Evolutionary conservation across 768 basidiomycete genomes (phyloP).

Genomic region (Postia placenta): DNA sequence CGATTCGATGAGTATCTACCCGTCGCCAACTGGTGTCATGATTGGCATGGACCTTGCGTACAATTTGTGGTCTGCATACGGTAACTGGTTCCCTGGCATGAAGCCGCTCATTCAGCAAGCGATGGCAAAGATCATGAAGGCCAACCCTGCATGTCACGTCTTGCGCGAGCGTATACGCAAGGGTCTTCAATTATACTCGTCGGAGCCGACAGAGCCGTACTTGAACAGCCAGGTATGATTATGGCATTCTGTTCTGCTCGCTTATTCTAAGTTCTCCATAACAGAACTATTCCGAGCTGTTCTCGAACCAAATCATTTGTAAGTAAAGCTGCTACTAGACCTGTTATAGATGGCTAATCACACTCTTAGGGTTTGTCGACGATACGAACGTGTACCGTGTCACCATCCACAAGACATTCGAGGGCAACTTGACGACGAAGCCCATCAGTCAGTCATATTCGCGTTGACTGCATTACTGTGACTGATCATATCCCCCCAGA

Average conservation of each 20-base stretch:
- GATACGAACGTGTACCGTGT: conserved; percentile 99
- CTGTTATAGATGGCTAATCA: neutral
- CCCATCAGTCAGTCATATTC: conserved; percentile 69
- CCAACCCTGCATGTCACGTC: conserved; percentile 96
- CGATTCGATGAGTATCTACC: conserved; percentile 98
- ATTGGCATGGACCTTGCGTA: conserved; percentile 99
- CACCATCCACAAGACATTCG: conserved; percentile 99
- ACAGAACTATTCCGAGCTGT: conserved; percentile 88
- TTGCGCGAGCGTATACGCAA: conserved; percentile 98
- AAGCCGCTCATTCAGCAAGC: conserved; percentile 98
- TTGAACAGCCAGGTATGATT: conserved; percentile 79
- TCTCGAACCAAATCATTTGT: conserved; percentile 98
- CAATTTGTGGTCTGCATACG: conserved; percentile 97
- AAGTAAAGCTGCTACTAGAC: conserved; percentile 17
- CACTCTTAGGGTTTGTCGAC: conserved; percentile 87
- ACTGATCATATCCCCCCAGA: conserved; percentile 35
- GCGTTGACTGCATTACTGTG: neutral
- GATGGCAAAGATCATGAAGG: conserved; percentile 99
- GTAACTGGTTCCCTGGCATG: conserved; percentile 99
- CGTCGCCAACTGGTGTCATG: conserved; percentile 97
- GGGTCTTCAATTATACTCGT: conserved; percentile 96
- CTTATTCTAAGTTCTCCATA: neutral
- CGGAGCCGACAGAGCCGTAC: conserved; percentile 98
- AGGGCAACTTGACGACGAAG: conserved; percentile 99
- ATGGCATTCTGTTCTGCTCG: conserved; percentile 5